These are phyloP conservation scores for Saccharomycopsis amapae DNA, from an alignment of 805 yeast species.

Conservation along the genomic window DNA sequence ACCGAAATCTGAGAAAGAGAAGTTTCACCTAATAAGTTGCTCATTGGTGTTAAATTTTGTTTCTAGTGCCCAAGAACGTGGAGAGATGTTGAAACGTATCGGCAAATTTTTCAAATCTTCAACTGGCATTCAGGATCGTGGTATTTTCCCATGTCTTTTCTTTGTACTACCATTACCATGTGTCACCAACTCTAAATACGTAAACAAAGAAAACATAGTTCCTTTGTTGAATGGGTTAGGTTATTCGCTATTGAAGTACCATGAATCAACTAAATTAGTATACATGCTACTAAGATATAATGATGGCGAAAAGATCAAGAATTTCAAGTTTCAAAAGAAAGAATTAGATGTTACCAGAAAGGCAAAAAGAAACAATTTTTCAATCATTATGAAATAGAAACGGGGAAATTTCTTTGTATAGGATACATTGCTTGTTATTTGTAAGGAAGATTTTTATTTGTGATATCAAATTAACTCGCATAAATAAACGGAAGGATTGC, in stretches of 20 bases:
- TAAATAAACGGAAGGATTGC: too few relatives aligned
- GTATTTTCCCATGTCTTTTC: conserved; percentile 42
- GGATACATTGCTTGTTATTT: too few relatives aligned
- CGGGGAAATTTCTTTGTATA: too few relatives aligned
- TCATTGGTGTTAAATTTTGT: conserved; percentile 87
- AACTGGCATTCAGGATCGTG: background rate
- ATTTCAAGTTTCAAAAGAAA: conserved; percentile 10
- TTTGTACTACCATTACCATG: conserved; percentile 89
- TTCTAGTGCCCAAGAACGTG: conserved; percentile 61
- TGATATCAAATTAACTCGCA: too few relatives aligned
- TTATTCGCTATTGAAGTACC: conserved; percentile 37
- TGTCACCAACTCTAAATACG: conserved; percentile 72
- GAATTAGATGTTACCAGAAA: conserved; percentile 12
- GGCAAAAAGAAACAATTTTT: conserved; percentile 17
- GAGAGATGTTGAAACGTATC: conserved; percentile 66
- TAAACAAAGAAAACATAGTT: conserved; percentile 38
- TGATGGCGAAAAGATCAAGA: conserved; percentile 24
- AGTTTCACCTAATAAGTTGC: conserved; percentile 66
- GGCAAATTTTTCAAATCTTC: conserved; percentile 41
- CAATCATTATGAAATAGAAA: conserved; percentile 9
- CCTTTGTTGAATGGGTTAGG: conserved; percentile 56
- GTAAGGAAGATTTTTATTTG: too few relatives aligned
- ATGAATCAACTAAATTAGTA: conserved; percentile 63
- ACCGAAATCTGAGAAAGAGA: conserved; percentile 38
- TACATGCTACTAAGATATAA: conserved; percentile 60